Conservation (phyloP, 371 early-diverging fungal genomes). For the Nematocida sp. region DNA sequence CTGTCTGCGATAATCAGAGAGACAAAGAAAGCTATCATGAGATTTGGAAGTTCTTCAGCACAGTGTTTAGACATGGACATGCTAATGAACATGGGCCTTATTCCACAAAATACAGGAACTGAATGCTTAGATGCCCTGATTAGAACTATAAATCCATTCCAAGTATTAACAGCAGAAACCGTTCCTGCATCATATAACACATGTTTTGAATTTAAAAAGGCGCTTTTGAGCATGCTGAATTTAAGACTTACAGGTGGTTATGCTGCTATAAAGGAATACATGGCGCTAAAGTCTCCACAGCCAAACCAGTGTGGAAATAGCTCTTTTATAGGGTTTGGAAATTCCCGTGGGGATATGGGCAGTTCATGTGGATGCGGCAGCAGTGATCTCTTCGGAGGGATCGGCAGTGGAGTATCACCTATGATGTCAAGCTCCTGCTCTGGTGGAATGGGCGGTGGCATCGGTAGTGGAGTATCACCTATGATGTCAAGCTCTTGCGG, state of each 20-base stretch:
- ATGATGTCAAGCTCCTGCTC: not conserved
- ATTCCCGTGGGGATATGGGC: not conserved
- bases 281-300: not conserved
- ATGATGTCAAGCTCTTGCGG: not conserved
- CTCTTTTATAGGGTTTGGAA: not conserved
- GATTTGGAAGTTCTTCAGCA: not conserved
- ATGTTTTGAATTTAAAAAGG: constrained; percentile 40
- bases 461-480: not conserved
- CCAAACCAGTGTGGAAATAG: not conserved
- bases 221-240: constrained; percentile 26
- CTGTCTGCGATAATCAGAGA: constrained; percentile 5
- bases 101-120: constrained; percentile 21
- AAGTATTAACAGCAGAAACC: constrained; percentile 4
- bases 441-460: not conserved
- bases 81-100: constrained; percentile 15
- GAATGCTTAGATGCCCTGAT: constrained; percentile 54
- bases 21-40: not conserved
- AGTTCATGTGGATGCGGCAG: not conserved
- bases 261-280: constrained; percentile 17
- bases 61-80: constrained; percentile 14
- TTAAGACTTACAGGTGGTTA: constrained; percentile 27
- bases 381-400: not conserved
- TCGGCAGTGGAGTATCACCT: not conserved
- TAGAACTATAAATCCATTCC: constrained; percentile 47
- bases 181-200: constrained; percentile 23